Evolutionary conservation across 2,329 filamentous ascomycete genomes (phyloP), one percentile per base, ranked within the genome.

Genomic region (Metarhizium anisopliae): DNA sequence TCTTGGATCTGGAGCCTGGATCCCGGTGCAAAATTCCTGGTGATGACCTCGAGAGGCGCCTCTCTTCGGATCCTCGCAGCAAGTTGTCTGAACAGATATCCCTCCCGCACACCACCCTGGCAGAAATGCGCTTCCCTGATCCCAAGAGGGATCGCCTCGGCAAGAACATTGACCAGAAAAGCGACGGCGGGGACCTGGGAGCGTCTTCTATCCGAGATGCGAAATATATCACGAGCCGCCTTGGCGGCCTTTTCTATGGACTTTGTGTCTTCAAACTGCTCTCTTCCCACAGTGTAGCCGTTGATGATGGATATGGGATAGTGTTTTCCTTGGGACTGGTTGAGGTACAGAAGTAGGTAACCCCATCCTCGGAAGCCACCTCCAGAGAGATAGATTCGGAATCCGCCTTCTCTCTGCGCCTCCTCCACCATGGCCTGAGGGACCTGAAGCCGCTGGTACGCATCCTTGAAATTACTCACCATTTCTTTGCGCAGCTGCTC

Each of bases 271-370:
- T 78, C 68, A 59, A 86, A 86, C 6, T 76, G 70, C 6, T 71
- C 67, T 13, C 72, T 69, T 2, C 70, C 69, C 1, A 76, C 81
- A 14, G 72, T 74, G 67, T 86, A 88, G 2, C 86, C 86, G 61
- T 89, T 89, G 72, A 89, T 87, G 57, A 87, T 82, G 2, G 85
- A 83, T 20, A 89, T 84, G 0, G 86, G 86, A 63, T 88, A 89
- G 0, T 84, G 84, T 16, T 73, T 68, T 18, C 84, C 76, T 5
- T 70, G 67, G 49, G 84, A 79, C 63, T 81, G 75, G 56, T 77
- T 79, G 75, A 89, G 83, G 51, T 71, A 72, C 4, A 72, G 66
- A 43, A 89, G 76, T 13, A 88, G 69, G 63, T 87, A 88, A 2
- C 86, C 86, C 83, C 86, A 89, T 2, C 86, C 86, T 51, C 86